phyloP scores from a whole-genome alignment of 345 rosid genomes.

The Populus deltoides region DNA sequence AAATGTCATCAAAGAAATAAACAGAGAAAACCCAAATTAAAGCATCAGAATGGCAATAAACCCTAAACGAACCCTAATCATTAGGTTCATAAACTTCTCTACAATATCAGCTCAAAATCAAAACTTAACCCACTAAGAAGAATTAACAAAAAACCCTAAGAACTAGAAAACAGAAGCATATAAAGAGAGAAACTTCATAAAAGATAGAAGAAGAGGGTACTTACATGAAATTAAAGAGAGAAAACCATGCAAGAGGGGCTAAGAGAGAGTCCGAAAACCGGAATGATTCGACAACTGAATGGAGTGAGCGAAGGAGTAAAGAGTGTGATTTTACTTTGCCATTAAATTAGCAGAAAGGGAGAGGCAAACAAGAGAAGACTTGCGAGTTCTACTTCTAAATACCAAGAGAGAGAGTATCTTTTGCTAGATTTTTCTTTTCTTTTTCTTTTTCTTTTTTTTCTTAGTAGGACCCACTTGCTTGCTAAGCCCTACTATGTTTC shows the following conservation, averaged over 20 bases:
- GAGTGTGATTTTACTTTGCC: not conserved
- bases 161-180: not conserved
- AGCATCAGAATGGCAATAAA: not conserved
- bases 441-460: too few relatives aligned
- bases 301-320: not conserved
- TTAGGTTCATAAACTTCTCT: not conserved
- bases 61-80: not conserved
- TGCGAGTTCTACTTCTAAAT: too few relatives aligned
- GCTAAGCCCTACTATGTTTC: too few relatives aligned
- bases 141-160: not conserved
- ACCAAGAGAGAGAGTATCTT: not conserved
- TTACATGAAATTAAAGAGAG: not conserved
- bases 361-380: not conserved
- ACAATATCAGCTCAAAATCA: not conserved
- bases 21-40: not conserved
- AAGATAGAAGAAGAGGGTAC: not conserved
- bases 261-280: not conserved
- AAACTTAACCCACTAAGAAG: not conserved
- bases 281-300: not conserved
- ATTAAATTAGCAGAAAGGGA: not conserved
- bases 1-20: not conserved
- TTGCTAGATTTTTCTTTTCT: not conserved
- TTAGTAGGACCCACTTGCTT: not conserved
- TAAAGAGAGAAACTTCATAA: not conserved
- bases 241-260: not conserved